A percentile compares a stretch with the other conserved stretches of the same genome.
Conservation (phyloP, 768 basidiomycete genomes). For the Boletus eberwhitei region DNA sequence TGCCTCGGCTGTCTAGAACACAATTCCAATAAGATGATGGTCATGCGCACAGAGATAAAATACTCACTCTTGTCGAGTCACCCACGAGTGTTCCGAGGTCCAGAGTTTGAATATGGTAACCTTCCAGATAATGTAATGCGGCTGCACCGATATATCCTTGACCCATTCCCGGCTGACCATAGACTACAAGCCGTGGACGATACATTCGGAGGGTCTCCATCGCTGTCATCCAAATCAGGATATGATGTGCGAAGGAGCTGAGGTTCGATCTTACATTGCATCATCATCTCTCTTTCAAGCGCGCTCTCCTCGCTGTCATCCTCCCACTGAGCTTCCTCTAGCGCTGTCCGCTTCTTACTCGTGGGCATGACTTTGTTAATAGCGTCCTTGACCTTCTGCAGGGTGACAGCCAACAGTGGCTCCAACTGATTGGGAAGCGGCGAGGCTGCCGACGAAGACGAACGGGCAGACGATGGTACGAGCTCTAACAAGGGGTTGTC, state of each 20-base stretch:
- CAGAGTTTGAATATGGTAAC: conserved; percentile 90
- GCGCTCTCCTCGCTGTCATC: conserved; percentile 79
- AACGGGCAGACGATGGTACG: conserved; percentile 91
- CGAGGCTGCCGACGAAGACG: conserved; percentile 80
- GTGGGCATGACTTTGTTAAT: conserved; percentile 77
- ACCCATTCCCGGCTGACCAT: conserved; percentile 85
- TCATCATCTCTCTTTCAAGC: conserved; percentile 81
- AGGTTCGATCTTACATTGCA: conserved; percentile 61
- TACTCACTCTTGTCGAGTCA: conserved; percentile 81
- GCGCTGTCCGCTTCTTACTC: conserved; percentile 74
- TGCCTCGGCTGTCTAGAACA: conserved; percentile 75
- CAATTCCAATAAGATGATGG: background rate
- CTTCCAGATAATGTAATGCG: conserved; percentile 89
- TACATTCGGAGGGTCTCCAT: conserved; percentile 91
- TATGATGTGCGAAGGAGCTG: background rate
- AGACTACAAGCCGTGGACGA: conserved; percentile 80
- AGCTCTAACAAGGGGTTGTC: conserved; percentile 57
- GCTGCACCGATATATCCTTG: conserved; percentile 89
- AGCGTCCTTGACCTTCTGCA: conserved; percentile 69
- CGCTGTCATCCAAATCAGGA: conserved; percentile 42
- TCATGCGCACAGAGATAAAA: background rate
- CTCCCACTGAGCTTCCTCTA: conserved; percentile 96
- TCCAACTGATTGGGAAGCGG: conserved; percentile 83
- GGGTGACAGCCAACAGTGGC: conserved; percentile 64
- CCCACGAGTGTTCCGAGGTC: conserved; percentile 87